Evolutionary conservation across 306 rosid genomes (phyloP).

Genomic region (Pterocarpus santalinus): DNA sequence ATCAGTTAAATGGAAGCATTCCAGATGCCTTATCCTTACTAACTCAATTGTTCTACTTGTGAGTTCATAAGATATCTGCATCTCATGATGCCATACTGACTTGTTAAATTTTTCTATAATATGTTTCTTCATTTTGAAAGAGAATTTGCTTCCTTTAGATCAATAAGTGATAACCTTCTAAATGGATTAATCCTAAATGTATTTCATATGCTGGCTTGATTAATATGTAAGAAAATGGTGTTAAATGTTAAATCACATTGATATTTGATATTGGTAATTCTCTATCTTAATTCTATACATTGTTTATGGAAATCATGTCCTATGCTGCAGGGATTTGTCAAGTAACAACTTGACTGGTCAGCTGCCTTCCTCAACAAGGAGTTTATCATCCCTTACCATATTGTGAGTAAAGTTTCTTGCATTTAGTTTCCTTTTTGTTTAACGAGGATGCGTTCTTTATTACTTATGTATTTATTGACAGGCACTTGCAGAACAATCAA

Average conservation of each 20-base stretch:
- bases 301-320: slow-evolving; percentile 27
- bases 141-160: slow-evolving; percentile 44
- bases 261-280: not conserved
- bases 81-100: slow-evolving; percentile 5
- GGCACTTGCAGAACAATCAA: slow-evolving; percentile 79
- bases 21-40: slow-evolving; percentile 60
- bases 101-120: slow-evolving; percentile 25
- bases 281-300: slow-evolving; percentile 9
- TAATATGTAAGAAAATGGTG: slow-evolving; percentile 52
- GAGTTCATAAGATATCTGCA: slow-evolving; percentile 50
- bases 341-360: slow-evolving; percentile 76
- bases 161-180: slow-evolving; percentile 59
- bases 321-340: slow-evolving; percentile 69
- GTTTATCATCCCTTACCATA: slow-evolving; percentile 68
- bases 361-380: slow-evolving; percentile 71
- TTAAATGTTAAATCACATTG: slow-evolving; percentile 17
- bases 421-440: slow-evolving; percentile 3
- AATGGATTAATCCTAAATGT: slow-evolving; percentile 60
- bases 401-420: slow-evolving; percentile 61
- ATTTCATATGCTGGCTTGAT: slow-evolving; percentile 55
- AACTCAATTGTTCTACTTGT: slow-evolving; percentile 63
- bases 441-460: slow-evolving; percentile 6
- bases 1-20: slow-evolving; percentile 71
- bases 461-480: slow-evolving; percentile 48
- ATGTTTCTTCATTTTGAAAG: slow-evolving; percentile 17